phyloP scores from a whole-genome alignment of 768 basidiomycete species.

The Trametes coccinea region DNA sequence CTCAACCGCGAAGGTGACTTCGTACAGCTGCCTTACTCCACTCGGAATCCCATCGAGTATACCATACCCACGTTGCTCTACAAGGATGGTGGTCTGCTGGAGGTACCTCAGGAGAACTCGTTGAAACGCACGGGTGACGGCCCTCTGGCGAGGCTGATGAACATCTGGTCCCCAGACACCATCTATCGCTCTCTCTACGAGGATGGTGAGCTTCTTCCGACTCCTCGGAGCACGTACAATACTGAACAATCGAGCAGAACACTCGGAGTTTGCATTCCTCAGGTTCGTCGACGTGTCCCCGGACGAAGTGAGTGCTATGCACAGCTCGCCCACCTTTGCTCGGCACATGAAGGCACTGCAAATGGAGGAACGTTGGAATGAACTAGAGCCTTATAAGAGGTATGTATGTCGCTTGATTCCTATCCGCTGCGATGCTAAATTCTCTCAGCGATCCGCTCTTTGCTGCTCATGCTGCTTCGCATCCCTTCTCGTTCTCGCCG shows the following conservation, averaged over 20 bases:
- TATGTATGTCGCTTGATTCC: slow-evolving; percentile 31
- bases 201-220: slow-evolving; percentile 46
- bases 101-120: slow-evolving; percentile 60
- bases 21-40: slow-evolving; percentile 80
- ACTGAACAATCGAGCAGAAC: slow-evolving; percentile 24
- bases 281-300: slow-evolving; percentile 65
- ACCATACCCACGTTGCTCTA: slow-evolving; percentile 75
- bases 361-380: slow-evolving; percentile 41
- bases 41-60: slow-evolving; percentile 83
- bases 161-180: slow-evolving; percentile 89
- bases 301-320: slow-evolving; percentile 62
- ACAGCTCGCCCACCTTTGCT: slow-evolving; percentile 59
- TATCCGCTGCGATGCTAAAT: not conserved
- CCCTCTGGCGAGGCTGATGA: slow-evolving; percentile 67
- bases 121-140: slow-evolving; percentile 47
- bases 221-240: too few species aligned
- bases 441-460: slow-evolving; percentile 54
- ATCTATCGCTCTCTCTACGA: slow-evolving; percentile 69
- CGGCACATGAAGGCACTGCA: slow-evolving; percentile 51
- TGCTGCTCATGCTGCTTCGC: slow-evolving; percentile 38
- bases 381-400: slow-evolving; percentile 47
- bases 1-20: slow-evolving; percentile 88
- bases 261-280: slow-evolving; percentile 79
- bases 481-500: slow-evolving; percentile 40
- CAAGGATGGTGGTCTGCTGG: slow-evolving; percentile 70